Base-by-base conservation (phyloP, 2,329 filamentous ascomycete species). In the Colletotrichum neosansevieriae region DNA sequence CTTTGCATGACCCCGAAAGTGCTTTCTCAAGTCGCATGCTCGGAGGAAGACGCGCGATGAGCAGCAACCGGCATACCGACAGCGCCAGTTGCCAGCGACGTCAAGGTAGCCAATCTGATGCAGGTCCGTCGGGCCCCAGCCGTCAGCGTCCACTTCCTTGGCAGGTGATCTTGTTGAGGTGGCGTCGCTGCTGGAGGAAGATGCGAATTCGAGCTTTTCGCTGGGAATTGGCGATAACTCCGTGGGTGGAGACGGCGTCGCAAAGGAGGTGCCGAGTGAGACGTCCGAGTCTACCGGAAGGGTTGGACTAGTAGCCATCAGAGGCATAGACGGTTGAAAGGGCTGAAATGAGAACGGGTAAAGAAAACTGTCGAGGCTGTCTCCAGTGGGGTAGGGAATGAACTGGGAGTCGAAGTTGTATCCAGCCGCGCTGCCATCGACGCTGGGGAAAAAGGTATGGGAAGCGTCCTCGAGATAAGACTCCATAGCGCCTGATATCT, bases 91-190 rank as follows among this genome's bases (percentile, higher is more conserved):
- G 40, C 66, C 66, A 40, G 53, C 50, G 3, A 56, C 66, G 13
- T 69, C 66, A 11, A 69, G 61, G 15, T 69, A 65, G 34, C 64
- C 64, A 51, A 67, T 67, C 34, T 58, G 50, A 10, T 63, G 64
- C 3, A 67, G 36, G 21, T 67, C 64, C 3, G 42, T 29, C 13
- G 59, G 59, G 4, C 51, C 42, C 59, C 64, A 63, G 15, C 24
- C 42, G 32, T 67, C 64, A 2, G 24, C 6, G 15, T 67, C 58
- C 36, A 7, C 7, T 17, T 63, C 64, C 3, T 50, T 57, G 11
- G 51, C 59, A 7, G 64, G 51, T 10, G 59, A 63, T 2, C 11
- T 42, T 2, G 64, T 51, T 2, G 59, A 63, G n/a, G 12, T 17
- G 15, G 11, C 17, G 10, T n/a, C 51, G 10, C 51, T 67, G 50